phyloP scores from a whole-genome alignment of 306 rosid genomes.

The Cucumis melo region DNA sequence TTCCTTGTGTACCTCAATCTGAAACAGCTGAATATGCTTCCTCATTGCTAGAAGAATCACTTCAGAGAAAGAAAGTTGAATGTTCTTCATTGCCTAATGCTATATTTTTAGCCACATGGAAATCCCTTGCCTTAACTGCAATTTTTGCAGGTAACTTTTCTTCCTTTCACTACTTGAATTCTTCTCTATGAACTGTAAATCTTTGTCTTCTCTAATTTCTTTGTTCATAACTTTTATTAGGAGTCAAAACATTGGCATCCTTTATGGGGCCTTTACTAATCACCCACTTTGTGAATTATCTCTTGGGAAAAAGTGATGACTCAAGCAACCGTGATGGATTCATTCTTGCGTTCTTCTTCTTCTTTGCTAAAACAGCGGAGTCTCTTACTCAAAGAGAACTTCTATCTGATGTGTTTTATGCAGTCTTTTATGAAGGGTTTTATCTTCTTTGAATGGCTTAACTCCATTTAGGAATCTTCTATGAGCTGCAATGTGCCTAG shows the following conservation, averaged over 20 bases:
- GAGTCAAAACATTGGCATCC: conserved; percentile 63
- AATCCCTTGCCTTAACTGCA: conserved; percentile 53
- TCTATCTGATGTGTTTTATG: conserved; percentile 35
- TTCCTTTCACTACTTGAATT: background rate
- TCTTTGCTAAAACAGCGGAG: conserved; percentile 65
- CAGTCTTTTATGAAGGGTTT: conserved; percentile 18
- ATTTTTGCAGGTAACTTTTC: conserved; percentile 51
- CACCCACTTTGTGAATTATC: conserved; percentile 56
- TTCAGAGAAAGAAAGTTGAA: conserved; percentile 41
- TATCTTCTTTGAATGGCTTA: conserved; percentile 29
- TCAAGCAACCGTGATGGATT: conserved; percentile 44
- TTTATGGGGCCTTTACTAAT: conserved; percentile 69
- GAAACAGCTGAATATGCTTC: conserved; percentile 56
- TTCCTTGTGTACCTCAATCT: conserved; percentile 57
- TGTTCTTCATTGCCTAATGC: conserved; percentile 42
- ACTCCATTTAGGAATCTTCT: conserved; percentile 52
- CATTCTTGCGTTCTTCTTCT: conserved; percentile 59
- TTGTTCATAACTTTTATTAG: conserved; percentile 16
- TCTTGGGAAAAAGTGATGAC: conserved; percentile 25
- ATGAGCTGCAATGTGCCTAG: conserved; percentile 73
- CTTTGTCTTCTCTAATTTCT: background rate
- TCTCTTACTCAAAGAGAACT: conserved; percentile 62
- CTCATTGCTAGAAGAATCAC: conserved; percentile 42
- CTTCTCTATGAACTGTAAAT: background rate
- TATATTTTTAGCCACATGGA: conserved; percentile 32